Evolutionary conservation across 1,284 basidiomycete genomes (phyloP), one percentile per base, ranked within the genome.

Genomic region (Agroathelia rolfsii): DNA sequence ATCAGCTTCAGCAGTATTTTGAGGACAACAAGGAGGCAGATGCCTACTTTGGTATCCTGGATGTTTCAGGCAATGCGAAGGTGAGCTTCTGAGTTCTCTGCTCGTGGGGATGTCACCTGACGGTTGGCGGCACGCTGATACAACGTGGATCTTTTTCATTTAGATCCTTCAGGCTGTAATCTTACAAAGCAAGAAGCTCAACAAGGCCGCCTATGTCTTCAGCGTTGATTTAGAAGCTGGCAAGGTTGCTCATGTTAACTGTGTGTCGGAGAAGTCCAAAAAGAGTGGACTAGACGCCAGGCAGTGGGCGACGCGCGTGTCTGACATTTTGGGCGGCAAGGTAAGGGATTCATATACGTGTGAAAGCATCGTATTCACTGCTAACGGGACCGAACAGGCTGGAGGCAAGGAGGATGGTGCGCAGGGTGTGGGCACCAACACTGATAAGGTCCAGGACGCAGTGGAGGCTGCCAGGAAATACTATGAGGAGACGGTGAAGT

Each of bases 361-460:
- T 28, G 39, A 6, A 43, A 41, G 33, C 34, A 41, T 27, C 14
- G 39, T 36, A 25, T 23, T n/a, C n/a, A n/a, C n/a, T 37, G 34
- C 38, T n/a, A n/a, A n/a, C n/a, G n/a, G n/a, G n/a, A n/a, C n/a
- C n/a, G n/a, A n/a, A 8, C 46, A 89, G 85, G 87, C 87, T 38
- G 92, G 92, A 38, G 92, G 92, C 13, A 94, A 90, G 59, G 85
- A 87, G 39, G 92, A 95, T 30, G 70, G 74, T 36, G 83, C 83
- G 3, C 88, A 92, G 48, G 92, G 92, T 29, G 76, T 92, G 12
- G 92, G 92, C 27, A 58, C 64, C 7, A 69, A 88, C 42, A 53
- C 67, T 3, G 57, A 59, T 25, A 82, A 75, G 56, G 59, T 90
- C 3, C 58, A 69, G 13, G 84, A 87, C 40, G 92, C 87, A 2